These are phyloP conservation scores for Phaeosphaeria sp. DNA, from an alignment of 2,329 filamentous ascomycete genomes.

Conservation along the genomic window DNA sequence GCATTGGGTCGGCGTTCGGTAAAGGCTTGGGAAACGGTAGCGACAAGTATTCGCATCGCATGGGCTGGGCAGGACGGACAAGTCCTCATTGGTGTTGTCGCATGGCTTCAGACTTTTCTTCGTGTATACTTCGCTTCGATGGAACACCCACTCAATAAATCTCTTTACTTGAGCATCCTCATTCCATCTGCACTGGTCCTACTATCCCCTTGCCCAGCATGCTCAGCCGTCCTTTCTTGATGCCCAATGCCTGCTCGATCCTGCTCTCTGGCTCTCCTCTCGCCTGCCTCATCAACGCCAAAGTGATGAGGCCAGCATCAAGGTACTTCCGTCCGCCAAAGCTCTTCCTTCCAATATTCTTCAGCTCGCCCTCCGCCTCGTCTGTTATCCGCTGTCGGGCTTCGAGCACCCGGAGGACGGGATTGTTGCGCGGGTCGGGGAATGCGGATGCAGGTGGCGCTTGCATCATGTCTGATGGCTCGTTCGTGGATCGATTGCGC, in stretches of 20 bases:
- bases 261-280: conserved; percentile 37
- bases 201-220: conserved; percentile 33
- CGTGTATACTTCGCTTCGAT: conserved; percentile 14
- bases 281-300: conserved; percentile 42
- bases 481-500: conserved; percentile 31
- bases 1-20: conserved; percentile 31
- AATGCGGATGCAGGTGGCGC: conserved; percentile 37
- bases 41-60: conserved; percentile 20
- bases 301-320: conserved; percentile 51
- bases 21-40: conserved; percentile 21
- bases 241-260: conserved; percentile 42
- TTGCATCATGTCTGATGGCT: conserved; percentile 41
- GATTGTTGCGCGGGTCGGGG: conserved; percentile 54
- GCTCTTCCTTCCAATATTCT: conserved; percentile 50
- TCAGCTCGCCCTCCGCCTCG: conserved; percentile 62
- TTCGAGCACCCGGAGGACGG: conserved; percentile 61
- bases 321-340: conserved; percentile 53
- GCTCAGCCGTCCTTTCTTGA: conserved; percentile 42
- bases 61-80: conserved; percentile 15
- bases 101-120: conserved; percentile 21
- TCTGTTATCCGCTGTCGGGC: conserved; percentile 59
- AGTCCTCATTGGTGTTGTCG: conserved; percentile 10
- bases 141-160: conserved; percentile 5
- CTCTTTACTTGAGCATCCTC: conserved; percentile 4
- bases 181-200: conserved; percentile 27